A percentile compares a stretch with the other conserved stretches of the same genome.
These are phyloP conservation scores for Citrus trifoliata DNA, from an alignment of 345 rosid species.

Conservation along the genomic window DNA sequence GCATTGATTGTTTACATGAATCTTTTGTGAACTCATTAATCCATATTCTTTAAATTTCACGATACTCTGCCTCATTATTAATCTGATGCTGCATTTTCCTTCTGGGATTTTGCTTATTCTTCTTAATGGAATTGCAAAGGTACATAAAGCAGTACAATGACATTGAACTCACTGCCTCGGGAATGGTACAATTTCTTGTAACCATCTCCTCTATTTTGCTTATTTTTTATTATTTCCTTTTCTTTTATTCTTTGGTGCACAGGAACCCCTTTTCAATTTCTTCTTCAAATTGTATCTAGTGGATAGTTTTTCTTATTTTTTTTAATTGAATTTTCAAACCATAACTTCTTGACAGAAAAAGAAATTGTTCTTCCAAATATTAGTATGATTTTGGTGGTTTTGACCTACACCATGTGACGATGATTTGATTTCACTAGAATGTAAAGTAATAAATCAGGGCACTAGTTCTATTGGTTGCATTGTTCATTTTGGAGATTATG, in stretches of 20 bases:
- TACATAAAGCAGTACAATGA: slow-evolving; percentile 29
- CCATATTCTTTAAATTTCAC: neutral
- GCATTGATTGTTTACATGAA: neutral
- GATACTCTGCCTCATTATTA: neutral
- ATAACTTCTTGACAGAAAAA: neutral
- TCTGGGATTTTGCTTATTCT: neutral
- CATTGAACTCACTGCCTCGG: slow-evolving; percentile 34
- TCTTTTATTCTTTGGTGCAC: neutral
- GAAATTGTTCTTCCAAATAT: neutral
- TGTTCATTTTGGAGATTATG: neutral
- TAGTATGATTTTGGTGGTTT: neutral
- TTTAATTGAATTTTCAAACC: neutral
- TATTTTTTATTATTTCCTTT: neutral
- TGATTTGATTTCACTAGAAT: neutral
- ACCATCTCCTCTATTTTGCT: neutral
- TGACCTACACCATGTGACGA: neutral
- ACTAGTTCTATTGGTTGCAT: neutral
- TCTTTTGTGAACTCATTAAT: neutral
- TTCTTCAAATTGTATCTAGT: neutral
- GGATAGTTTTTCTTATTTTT: neutral
- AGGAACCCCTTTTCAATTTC: neutral
- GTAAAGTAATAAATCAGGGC: neutral
- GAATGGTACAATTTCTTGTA: slow-evolving; percentile 31
- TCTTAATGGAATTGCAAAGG: slow-evolving; percentile 18
- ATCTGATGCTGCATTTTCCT: neutral